Percentiles rank a stretch among this genome's conserved stretches.
These are phyloP conservation scores for Xeromyces bisporus DNA, from an alignment of 495 filamentous ascomycete species.

Conservation along the genomic window DNA sequence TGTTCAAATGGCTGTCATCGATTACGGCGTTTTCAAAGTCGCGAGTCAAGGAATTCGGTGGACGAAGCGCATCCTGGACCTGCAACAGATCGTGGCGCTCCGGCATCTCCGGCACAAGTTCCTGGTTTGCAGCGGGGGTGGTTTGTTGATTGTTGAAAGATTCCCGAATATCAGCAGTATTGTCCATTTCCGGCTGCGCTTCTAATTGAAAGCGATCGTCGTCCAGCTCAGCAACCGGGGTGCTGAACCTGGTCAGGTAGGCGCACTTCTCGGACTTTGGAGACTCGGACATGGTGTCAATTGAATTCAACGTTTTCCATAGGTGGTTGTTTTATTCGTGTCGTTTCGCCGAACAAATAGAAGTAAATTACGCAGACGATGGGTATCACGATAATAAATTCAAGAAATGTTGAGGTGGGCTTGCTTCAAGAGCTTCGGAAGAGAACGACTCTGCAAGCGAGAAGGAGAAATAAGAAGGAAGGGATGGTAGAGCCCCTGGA, in stretches of 20 bases:
- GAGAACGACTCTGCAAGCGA: background rate
- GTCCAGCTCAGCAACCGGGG: conserved; percentile 76
- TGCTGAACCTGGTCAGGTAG: conserved; percentile 45
- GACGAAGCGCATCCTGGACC: conserved; percentile 29
- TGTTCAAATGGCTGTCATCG: conserved; percentile 52
- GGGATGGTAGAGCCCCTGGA: background rate
- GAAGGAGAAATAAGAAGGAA: background rate
- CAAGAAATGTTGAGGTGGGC: no score
- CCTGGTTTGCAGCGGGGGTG: conserved; percentile 13
- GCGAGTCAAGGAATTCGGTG: conserved; percentile 35
- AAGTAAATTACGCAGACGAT: no score
- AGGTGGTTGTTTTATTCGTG: no score
- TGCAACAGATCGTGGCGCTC: conserved; percentile 32
- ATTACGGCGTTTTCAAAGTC: conserved; percentile 70
- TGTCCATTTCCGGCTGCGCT: conserved; percentile 46
- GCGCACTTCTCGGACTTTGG: conserved; percentile 41
- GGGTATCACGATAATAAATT: no score
- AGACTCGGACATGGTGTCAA: conserved; percentile 46
- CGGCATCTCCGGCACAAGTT: conserved; percentile 11
- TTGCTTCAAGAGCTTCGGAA: no score
- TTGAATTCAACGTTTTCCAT: conserved; percentile 8
- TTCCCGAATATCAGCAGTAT: conserved; percentile 13
- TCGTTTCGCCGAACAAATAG: no score
- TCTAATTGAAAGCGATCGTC: conserved; percentile 74
- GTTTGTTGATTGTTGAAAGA: conserved; percentile 24